phyloP scores from a whole-genome alignment of 129 eudicot genomes.

The Flaveria sonorensis region DNA sequence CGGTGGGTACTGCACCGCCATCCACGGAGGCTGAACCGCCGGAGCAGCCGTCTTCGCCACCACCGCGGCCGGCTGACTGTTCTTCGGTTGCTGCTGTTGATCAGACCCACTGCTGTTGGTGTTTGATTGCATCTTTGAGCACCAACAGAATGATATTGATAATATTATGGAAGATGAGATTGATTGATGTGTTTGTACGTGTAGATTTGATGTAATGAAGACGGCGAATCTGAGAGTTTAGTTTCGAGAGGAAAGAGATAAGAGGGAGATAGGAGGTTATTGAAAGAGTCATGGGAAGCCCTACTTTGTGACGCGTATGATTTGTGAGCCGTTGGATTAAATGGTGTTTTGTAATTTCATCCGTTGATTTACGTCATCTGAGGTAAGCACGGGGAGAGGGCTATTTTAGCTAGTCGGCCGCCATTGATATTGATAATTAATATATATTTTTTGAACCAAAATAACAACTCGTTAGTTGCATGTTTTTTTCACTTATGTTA shows the following conservation, averaged over 20 bases:
- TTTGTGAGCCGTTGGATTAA: slow-evolving; percentile 48
- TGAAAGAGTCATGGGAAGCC: slow-evolving; percentile 64
- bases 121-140: slow-evolving; percentile 45
- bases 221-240: slow-evolving; percentile 52
- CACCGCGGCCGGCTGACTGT: slow-evolving; percentile 24
- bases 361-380: slow-evolving; percentile 43
- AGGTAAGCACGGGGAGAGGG: slow-evolving; percentile 16
- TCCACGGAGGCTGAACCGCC: slow-evolving; percentile 55
- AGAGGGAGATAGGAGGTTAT: slow-evolving; percentile 29
- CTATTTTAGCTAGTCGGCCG: slow-evolving; percentile 50
- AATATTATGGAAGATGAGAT: neutral
- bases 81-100: slow-evolving; percentile 28
- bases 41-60: slow-evolving; percentile 19
- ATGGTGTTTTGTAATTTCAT: slow-evolving; percentile 1
- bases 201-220: slow-evolving; percentile 22
- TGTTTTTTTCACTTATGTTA: too few relatives aligned
- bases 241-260: slow-evolving; percentile 34
- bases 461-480: too few relatives aligned
- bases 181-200: slow-evolving; percentile 1
- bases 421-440: too few relatives aligned
- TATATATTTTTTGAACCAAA: too few relatives aligned
- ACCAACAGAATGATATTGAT: neutral
- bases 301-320: slow-evolving; percentile 47
- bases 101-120: slow-evolving; percentile 43
- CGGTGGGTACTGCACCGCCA: slow-evolving; percentile 75